Conservation (phyloP, 2,329 filamentous ascomycete species). For the Xylaria sp. region DNA sequence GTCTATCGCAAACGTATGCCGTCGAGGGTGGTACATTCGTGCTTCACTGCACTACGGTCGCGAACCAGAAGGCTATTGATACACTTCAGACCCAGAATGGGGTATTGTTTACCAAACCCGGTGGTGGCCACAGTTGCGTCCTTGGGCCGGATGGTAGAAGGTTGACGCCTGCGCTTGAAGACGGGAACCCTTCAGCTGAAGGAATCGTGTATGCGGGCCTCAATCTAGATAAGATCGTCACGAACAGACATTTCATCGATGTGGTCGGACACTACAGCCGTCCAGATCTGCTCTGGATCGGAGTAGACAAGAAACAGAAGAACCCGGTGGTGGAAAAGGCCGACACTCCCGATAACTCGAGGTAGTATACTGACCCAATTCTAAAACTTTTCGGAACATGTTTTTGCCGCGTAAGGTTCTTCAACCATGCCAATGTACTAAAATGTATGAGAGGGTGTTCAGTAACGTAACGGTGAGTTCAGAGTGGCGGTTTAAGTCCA, state of each 20-base stretch:
- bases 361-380: too few relatives aligned
- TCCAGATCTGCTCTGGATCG: not conserved
- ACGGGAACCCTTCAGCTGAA: not conserved
- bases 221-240: not conserved
- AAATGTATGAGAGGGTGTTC: too few relatives aligned
- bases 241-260: not conserved
- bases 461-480: too few relatives aligned
- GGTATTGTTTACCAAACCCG: not conserved
- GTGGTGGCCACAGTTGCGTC: not conserved
- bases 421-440: too few relatives aligned
- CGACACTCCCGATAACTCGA: not conserved
- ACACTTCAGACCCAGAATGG: not conserved
- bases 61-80: not conserved
- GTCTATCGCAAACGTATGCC: not conserved
- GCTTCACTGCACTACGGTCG: not conserved
- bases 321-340: not conserved
- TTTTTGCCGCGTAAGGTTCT: too few relatives aligned
- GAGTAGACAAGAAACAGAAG: not conserved
- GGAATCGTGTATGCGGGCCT: not conserved
- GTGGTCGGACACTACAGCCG: not conserved
- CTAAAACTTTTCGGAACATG: too few relatives aligned
- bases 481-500: too few relatives aligned
- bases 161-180: not conserved
- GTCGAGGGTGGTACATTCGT: not conserved
- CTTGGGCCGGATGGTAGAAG: not conserved